phyloP scores from a whole-genome alignment of 768 basidiomycete species.

The Pleurotus citrinopileatus region DNA sequence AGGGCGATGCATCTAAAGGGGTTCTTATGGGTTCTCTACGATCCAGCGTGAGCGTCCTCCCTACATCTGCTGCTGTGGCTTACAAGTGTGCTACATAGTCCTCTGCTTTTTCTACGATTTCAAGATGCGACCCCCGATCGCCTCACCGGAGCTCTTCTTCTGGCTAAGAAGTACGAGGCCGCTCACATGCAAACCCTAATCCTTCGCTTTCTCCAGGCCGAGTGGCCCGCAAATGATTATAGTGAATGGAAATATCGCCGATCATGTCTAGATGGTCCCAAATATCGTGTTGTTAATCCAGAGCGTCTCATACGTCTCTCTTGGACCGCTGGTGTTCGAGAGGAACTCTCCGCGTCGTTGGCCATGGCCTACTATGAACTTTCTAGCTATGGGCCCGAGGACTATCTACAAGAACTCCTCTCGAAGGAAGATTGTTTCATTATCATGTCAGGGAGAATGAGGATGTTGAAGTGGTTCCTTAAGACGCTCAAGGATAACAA shows the following conservation, averaged over 20 bases:
- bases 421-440: neutral
- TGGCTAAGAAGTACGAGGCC: conserved; percentile 10
- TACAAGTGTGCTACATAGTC: neutral
- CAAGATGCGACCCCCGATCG: neutral
- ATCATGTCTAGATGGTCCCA: neutral
- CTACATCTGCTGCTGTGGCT: no score
- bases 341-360: neutral
- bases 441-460: neutral
- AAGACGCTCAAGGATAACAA: neutral
- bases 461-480: neutral
- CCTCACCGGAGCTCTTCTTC: conserved; percentile 7
- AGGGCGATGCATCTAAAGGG: conserved; percentile 7
- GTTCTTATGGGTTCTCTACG: conserved; percentile 13
- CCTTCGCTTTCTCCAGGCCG: neutral
- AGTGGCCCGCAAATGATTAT: conserved; percentile 3
- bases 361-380: neutral
- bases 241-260: neutral
- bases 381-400: neutral
- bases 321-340: neutral
- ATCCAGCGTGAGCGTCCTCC: neutral
- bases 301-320: neutral
- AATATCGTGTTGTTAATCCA: conserved; percentile 8
- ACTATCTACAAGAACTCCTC: neutral
- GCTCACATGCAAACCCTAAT: neutral
- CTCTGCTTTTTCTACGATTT: neutral